Percentiles rank a stretch among this genome's conserved stretches.
These are phyloP conservation scores for Psilocybe subaeruginosa DNA, from an alignment of 768 basidiomycete genomes.

Conservation along the genomic window DNA sequence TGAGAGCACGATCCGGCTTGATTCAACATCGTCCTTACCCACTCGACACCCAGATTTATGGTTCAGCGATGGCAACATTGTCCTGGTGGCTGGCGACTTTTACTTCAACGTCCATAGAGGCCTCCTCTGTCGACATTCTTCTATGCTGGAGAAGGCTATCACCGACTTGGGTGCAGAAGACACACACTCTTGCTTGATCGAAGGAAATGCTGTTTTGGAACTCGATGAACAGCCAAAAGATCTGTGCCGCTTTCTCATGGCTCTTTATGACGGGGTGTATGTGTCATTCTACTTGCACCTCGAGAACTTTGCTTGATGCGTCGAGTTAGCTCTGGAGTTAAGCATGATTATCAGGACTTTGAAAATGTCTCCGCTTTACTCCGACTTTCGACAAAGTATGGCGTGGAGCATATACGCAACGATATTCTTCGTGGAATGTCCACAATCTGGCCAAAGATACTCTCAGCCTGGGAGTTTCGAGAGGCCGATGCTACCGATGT, in stretches of 20 bases:
- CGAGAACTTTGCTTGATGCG: neutral
- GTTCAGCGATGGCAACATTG: conserved; percentile 74
- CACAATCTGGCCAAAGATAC: conserved; percentile 60
- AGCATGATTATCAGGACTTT: conserved; percentile 54
- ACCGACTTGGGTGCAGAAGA: conserved; percentile 30
- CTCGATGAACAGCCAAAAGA: conserved; percentile 61
- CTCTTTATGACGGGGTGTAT: conserved; percentile 75
- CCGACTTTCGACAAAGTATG: conserved; percentile 65
- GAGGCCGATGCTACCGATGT: conserved; percentile 58
- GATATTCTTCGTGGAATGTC: conserved; percentile 59
- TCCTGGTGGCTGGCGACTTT: conserved; percentile 48
- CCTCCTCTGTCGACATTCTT: conserved; percentile 66
- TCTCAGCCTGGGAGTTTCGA: conserved; percentile 67
- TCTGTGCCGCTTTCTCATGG: conserved; percentile 58
- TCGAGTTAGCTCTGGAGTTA: conserved; percentile 41
- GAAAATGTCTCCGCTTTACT: conserved; percentile 57
- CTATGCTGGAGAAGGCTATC: conserved; percentile 45
- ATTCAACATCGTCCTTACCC: conserved; percentile 20
- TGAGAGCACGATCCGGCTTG: conserved; percentile 15
- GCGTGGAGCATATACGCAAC: conserved; percentile 57
- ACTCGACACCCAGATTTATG: conserved; percentile 55
- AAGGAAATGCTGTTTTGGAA: conserved; percentile 58
- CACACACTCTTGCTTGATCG: conserved; percentile 35
- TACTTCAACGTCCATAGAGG: conserved; percentile 77
- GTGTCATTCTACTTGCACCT: conserved; percentile 25